phyloP scores from a whole-genome alignment of 192 early-diverging fungal genomes.

The Coemansia guatemalensis region DNA sequence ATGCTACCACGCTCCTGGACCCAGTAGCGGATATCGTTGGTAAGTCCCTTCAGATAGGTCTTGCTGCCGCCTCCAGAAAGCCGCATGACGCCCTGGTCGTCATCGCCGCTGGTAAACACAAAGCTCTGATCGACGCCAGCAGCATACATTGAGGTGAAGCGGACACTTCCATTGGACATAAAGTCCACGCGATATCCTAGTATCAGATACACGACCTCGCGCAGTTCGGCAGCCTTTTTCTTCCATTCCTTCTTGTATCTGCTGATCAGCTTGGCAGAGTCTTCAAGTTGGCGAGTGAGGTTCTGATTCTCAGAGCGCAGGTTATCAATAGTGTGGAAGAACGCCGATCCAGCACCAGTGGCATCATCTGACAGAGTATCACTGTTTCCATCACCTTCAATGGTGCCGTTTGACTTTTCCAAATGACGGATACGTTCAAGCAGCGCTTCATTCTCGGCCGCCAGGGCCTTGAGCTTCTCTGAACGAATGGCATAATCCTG shows the following conservation, averaged over 20 bases:
- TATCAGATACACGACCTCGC: conserved; percentile 68
- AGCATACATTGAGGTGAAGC: conserved; percentile 71
- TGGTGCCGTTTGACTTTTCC: conserved; percentile 9
- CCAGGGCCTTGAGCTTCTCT: conserved; percentile 62
- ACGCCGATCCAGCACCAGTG: conserved; percentile 11
- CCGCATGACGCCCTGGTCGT: conserved; percentile 67
- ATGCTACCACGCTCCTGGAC: conserved; percentile 70
- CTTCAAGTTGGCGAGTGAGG: conserved; percentile 57
- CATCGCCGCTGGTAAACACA: conserved; percentile 61
- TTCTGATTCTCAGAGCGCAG: conserved; percentile 59
- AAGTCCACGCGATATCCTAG: conserved; percentile 73
- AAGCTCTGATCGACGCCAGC: conserved; percentile 65
- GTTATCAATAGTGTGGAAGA: conserved; percentile 49
- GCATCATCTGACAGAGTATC: not conserved
- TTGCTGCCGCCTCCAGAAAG: conserved; percentile 69
- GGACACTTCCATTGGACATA: conserved; percentile 68
- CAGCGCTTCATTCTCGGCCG: conserved; percentile 68
- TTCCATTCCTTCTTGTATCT: conserved; percentile 72
- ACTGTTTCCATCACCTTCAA: not conserved
- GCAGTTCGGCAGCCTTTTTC: conserved; percentile 68
- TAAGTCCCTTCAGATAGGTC: conserved; percentile 58
- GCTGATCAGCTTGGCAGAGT: conserved; percentile 65
- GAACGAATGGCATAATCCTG: conserved; percentile 69
- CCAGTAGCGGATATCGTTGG: conserved; percentile 62
- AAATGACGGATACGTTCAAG: conserved; percentile 43